A percentile compares a stretch with the other conserved stretches of the same genome.
Conservation (phyloP, 129 eudicot species). For the Artemisia argyi region DNA sequence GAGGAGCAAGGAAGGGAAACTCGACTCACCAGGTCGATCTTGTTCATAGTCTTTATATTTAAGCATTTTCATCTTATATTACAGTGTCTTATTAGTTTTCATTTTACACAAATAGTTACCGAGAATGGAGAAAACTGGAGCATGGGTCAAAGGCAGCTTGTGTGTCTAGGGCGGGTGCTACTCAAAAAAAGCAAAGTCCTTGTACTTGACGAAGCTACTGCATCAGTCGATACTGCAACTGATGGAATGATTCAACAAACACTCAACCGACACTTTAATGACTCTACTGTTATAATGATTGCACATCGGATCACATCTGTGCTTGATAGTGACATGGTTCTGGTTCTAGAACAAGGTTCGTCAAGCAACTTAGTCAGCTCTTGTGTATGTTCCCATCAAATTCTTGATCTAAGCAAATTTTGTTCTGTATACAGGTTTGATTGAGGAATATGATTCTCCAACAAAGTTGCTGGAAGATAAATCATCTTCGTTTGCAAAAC, state of each 20-base stretch:
- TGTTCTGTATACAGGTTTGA: constrained; percentile 46
- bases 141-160: constrained; percentile 75
- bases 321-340: constrained; percentile 76
- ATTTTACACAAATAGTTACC: constrained; percentile 25
- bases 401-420: background rate
- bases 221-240: constrained; percentile 94
- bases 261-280: constrained; percentile 51
- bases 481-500: constrained; percentile 77
- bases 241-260: constrained; percentile 66
- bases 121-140: constrained; percentile 86
- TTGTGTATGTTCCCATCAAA: background rate
- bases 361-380: background rate
- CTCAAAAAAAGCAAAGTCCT: constrained; percentile 70
- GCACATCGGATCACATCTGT: constrained; percentile 82
- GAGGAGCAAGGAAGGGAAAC: constrained; percentile 73
- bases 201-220: constrained; percentile 87
- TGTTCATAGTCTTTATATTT: constrained; percentile 7
- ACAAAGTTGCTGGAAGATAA: constrained; percentile 63
- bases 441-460: constrained; percentile 80
- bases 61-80: background rate
- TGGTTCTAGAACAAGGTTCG: constrained; percentile 65
- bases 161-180: constrained; percentile 75
- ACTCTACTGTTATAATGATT: constrained; percentile 70
- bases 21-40: constrained; percentile 56
- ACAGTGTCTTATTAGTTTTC: constrained; percentile 2